phyloP scores from a whole-genome alignment of 1,284 basidiomycete genomes.

The Ustilago trichophora region DNA sequence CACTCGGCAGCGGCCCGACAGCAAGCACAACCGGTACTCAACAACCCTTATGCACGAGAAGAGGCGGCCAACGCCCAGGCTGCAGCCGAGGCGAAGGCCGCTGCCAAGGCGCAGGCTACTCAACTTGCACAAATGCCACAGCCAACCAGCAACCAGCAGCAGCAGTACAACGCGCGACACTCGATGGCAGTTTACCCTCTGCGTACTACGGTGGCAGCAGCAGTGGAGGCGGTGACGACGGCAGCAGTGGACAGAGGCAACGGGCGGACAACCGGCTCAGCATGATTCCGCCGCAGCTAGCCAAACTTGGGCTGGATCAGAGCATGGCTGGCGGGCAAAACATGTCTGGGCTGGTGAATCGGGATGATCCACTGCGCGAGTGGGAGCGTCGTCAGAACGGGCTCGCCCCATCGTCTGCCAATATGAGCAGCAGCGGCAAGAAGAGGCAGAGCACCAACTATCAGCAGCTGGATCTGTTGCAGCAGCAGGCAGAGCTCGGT shows the following conservation, averaged over 20 bases:
- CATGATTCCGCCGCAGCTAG: constrained; percentile 85
- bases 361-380: constrained; percentile 59
- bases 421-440: constrained; percentile 36
- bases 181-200: constrained; percentile 34
- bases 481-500: constrained; percentile 49
- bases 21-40: constrained; percentile 64
- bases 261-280: constrained; percentile 72
- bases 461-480: constrained; percentile 47
- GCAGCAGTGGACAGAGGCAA: constrained; percentile 8
- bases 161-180: constrained; percentile 37
- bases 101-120: constrained; percentile 47
- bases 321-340: constrained; percentile 27
- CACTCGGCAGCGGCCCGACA: constrained; percentile 72
- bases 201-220: constrained; percentile 22
- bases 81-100: constrained; percentile 41
- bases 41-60: constrained; percentile 59
- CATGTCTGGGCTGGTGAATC: constrained; percentile 58
- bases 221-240: neutral
- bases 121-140: constrained; percentile 50
- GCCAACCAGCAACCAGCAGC: constrained; percentile 44
- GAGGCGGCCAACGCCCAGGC: constrained; percentile 24
- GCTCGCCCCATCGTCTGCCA: constrained; percentile 33
- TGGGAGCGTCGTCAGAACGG: constrained; percentile 72
- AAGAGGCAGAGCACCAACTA: constrained; percentile 33
- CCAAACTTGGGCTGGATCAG: constrained; percentile 65